phyloP scores from a whole-genome alignment of 1,284 basidiomycete genomes.

The Moniliophthora roreri region DNA sequence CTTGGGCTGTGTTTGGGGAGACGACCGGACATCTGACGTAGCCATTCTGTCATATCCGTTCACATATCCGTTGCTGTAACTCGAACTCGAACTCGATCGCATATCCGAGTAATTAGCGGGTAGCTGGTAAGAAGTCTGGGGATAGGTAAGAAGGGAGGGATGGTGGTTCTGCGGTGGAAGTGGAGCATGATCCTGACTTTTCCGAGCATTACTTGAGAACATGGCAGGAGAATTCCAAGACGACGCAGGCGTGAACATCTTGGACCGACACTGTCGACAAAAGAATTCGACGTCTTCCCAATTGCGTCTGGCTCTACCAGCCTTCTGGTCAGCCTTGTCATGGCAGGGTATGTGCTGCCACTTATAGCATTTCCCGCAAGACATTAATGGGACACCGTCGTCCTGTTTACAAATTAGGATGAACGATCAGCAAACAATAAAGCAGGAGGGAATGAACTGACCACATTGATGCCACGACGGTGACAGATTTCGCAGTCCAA shows the following conservation, averaged over 20 bases:
- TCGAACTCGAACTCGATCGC: neutral
- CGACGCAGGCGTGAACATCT: slow-evolving; percentile 1
- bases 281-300: slow-evolving; percentile 72
- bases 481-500: slow-evolving; percentile 84
- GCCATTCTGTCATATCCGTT: slow-evolving; percentile 5
- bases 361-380: slow-evolving; percentile 74
- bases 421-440: slow-evolving; percentile 6
- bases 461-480: slow-evolving; percentile 66
- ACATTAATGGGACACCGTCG: slow-evolving; percentile 74
- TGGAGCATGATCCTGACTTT: neutral
- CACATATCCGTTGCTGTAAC: neutral
- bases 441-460: slow-evolving; percentile 31
- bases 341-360: slow-evolving; percentile 88
- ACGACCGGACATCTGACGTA: slow-evolving; percentile 10
- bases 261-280: slow-evolving; percentile 48
- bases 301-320: slow-evolving; percentile 61
- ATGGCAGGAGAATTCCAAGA: slow-evolving; percentile 16
- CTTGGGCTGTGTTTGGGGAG: slow-evolving; percentile 8
- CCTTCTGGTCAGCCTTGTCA: slow-evolving; percentile 57
- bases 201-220: slow-evolving; percentile 14
- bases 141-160: neutral
- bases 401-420: slow-evolving; percentile 44
- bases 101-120: neutral
- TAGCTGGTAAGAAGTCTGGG: neutral
- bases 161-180: neutral